phyloP scores from a whole-genome alignment of 768 basidiomycete genomes.

The Pleurotus cornucopiae region DNA sequence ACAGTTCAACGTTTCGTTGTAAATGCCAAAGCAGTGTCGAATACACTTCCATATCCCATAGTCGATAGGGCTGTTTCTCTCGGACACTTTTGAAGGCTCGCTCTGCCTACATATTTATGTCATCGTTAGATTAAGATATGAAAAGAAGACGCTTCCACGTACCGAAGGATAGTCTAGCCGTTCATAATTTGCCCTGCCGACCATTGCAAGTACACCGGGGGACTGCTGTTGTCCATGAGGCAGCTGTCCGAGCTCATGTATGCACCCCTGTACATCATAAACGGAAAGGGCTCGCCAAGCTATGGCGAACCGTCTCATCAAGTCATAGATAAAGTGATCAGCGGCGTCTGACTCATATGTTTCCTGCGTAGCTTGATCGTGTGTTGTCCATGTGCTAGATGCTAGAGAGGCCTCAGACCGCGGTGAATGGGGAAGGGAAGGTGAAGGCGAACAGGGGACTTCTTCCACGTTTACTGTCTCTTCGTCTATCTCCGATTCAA shows the following conservation, averaged over 20 bases:
- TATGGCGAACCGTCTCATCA: conserved; percentile 77
- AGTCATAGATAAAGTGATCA: conserved; percentile 78
- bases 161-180: conserved; percentile 85
- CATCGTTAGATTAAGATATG: conserved; percentile 19
- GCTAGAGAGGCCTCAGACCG: conserved; percentile 62
- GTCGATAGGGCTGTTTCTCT: conserved; percentile 81
- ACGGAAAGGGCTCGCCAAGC: conserved; percentile 71
- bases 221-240: conserved; percentile 71
- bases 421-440: conserved; percentile 56
- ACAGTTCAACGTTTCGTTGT: conserved; percentile 77
- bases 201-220: conserved; percentile 75
- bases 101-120: conserved; percentile 62
- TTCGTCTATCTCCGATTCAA: conserved; percentile 72
- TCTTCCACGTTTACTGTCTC: conserved; percentile 45
- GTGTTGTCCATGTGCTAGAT: conserved; percentile 60
- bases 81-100: conserved; percentile 83
- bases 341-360: conserved; percentile 69
- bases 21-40: conserved; percentile 97
- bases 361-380: conserved; percentile 70
- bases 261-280: conserved; percentile 72
- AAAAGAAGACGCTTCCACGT: conserved; percentile 30
- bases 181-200: conserved; percentile 88
- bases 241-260: conserved; percentile 73
- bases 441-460: conserved; percentile 56
- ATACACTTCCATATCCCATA: conserved; percentile 94